Evolutionary conservation across 2,329 filamentous ascomycete genomes (phyloP), one percentile per base, ranked within the genome.

Genomic region (Fonsecaea pugnacius): DNA sequence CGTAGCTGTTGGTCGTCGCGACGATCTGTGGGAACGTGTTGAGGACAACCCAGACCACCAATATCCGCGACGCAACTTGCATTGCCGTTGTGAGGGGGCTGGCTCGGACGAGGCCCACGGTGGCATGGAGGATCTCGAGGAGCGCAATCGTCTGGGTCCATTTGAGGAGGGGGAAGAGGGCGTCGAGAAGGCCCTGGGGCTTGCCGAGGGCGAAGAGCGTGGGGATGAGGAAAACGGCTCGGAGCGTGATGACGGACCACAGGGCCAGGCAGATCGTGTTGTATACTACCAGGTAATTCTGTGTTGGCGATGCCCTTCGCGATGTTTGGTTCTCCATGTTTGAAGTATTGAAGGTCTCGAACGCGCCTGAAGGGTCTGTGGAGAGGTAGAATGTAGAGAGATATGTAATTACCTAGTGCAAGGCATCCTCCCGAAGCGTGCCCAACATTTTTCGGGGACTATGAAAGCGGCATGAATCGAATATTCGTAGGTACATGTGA

Each of bases 31-130:
- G 91, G 80, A 94, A 96, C 46, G 84, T 82, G 74, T 87, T 84
- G 73, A 91, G 88, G 67, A 98, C 84, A 70, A 85, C 88, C 92
- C 93, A 97, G 70, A 97, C 91, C 69, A 98, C 89, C 69, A 96
- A 85, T 72, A 96, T 86, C 58, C 95, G 91, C 63, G 88, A 91
- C 24, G 90, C 85, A 67, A 98, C 93, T 78, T 99, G 95, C 88
- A 96, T 92, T 40, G 86, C 78, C 5, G 95, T 98, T 4, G 95
- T 98, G 71, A 89, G 71, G 72, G 97, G 77, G 1, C 94, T 92
- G 1, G 94, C 89, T 73, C 94, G 88, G 58, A 99, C 94, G 73
- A 98, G 76, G 63, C 93, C 91, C 36, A 91, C 77, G 0, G 91
- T 76, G 55, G 91, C 89, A 79, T 98, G 94, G 67, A 92, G 73